These are phyloP conservation scores for Cordyceps javanica DNA, from an alignment of 2,329 filamentous ascomycete genomes.

Conservation along the genomic window DNA sequence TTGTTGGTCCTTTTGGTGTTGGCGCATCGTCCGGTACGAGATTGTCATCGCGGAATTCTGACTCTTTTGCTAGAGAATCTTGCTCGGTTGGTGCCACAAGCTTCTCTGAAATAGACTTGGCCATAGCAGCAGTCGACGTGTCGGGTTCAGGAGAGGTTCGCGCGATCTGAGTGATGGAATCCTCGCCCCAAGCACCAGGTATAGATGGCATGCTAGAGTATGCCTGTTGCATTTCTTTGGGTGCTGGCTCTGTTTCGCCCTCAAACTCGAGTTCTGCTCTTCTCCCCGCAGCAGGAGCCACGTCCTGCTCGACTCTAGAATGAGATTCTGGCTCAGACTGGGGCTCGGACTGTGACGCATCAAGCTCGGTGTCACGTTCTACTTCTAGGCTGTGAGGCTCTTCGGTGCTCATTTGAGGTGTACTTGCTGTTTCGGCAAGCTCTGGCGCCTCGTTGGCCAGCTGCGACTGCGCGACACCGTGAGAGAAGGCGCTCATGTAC, in stretches of 20 bases:
- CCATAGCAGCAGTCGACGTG: slow-evolving; percentile 5
- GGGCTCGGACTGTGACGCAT: neutral
- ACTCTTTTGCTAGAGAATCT: neutral
- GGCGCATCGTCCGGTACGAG: slow-evolving; percentile 34
- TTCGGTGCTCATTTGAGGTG: neutral
- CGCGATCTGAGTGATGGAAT: slow-evolving; percentile 17
- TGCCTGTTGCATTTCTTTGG: neutral
- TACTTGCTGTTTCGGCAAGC: neutral
- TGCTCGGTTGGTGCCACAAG: neutral
- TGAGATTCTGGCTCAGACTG: neutral
- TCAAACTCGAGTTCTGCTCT: neutral
- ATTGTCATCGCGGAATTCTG: neutral
- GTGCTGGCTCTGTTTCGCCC: neutral
- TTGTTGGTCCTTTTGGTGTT: slow-evolving; percentile 47
- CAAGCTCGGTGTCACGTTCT: neutral
- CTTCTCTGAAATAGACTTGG: neutral
- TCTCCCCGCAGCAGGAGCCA: neutral
- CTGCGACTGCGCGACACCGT: slow-evolving; percentile 25
- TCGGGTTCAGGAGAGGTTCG: slow-evolving; percentile 12
- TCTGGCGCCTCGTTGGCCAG: neutral
- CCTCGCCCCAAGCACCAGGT: slow-evolving; percentile 48
- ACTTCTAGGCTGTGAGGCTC: neutral
- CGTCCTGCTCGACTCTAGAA: slow-evolving; percentile 1
- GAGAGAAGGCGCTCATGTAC: slow-evolving; percentile 71
- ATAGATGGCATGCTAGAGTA: slow-evolving; percentile 26